These are phyloP conservation scores for Solanum neorickii DNA, from an alignment of 257 asterid species.

Conservation along the genomic window DNA sequence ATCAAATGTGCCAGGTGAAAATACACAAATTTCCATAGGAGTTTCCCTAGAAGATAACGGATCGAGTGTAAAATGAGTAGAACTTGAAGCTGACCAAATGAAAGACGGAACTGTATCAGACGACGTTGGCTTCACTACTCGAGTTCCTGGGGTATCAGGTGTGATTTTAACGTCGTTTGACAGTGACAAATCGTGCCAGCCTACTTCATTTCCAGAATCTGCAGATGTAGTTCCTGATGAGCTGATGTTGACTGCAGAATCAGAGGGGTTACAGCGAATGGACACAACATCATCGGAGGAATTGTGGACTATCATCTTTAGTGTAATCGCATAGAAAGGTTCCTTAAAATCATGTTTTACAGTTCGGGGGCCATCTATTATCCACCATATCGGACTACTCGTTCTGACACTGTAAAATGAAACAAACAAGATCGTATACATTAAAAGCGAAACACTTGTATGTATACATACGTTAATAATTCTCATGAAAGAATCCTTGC, in stretches of 20 bases:
- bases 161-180: slow-evolving; percentile 37
- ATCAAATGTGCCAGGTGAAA: slow-evolving; percentile 83
- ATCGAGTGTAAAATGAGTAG: slow-evolving; percentile 43
- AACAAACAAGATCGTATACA: neutral
- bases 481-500: slow-evolving; percentile 11
- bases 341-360: slow-evolving; percentile 50
- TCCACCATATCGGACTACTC: slow-evolving; percentile 79
- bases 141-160: slow-evolving; percentile 30
- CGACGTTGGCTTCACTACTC: slow-evolving; percentile 24
- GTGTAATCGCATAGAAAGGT: slow-evolving; percentile 53
- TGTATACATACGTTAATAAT: neutral
- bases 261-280: slow-evolving; percentile 41
- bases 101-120: slow-evolving; percentile 41
- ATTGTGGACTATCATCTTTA: slow-evolving; percentile 57
- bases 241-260: slow-evolving; percentile 18
- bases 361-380: slow-evolving; percentile 56
- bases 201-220: slow-evolving; percentile 52
- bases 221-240: slow-evolving; percentile 20
- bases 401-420: slow-evolving; percentile 34
- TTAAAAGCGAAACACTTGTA: neutral
- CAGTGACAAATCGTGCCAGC: slow-evolving; percentile 65
- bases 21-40: slow-evolving; percentile 58
- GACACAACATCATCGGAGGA: slow-evolving; percentile 45
- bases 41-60: slow-evolving; percentile 49
- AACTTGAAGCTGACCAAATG: slow-evolving; percentile 83